Percentiles rank a stretch among this genome's conserved stretches.
These are phyloP conservation scores for Hypoxylon crocopeplum DNA, from an alignment of 495 filamentous ascomycete species.

Conservation along the genomic window DNA sequence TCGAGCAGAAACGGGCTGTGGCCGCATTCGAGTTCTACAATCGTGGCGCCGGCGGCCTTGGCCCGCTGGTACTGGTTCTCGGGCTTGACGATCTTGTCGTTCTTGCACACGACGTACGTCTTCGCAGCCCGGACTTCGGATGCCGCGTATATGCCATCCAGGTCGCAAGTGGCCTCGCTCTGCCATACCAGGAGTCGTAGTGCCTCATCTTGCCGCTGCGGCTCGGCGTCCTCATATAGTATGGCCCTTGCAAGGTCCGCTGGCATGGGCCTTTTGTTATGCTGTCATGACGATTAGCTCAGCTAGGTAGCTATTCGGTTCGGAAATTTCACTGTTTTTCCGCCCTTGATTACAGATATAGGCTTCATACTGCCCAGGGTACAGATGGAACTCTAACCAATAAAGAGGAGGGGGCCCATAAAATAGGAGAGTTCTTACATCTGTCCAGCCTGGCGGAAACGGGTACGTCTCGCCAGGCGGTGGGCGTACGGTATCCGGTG, in stretches of 20 bases:
- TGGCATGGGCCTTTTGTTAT: slow-evolving; percentile 5
- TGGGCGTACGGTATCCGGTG: slow-evolving; percentile 36
- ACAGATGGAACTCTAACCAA: too few relatives aligned
- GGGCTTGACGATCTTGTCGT: slow-evolving; percentile 16
- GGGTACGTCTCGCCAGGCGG: slow-evolving; percentile 9
- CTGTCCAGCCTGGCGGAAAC: slow-evolving; percentile 10
- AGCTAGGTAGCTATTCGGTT: too few relatives aligned
- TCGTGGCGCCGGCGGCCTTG: slow-evolving; percentile 1
- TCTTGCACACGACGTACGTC: slow-evolving; percentile 28
- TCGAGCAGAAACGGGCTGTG: slow-evolving; percentile 24
- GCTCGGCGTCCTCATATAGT: slow-evolving; percentile 41
- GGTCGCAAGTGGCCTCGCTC: neutral
- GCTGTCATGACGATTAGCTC: neutral
- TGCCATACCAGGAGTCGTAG: slow-evolving; percentile 16
- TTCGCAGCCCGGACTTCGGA: slow-evolving; percentile 16
- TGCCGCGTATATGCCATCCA: neutral
- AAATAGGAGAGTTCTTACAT: slow-evolving; percentile 12
- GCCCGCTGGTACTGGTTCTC: slow-evolving; percentile 15
- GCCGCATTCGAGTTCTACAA: slow-evolving; percentile 20
- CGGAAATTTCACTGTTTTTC: neutral
- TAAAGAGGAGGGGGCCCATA: too few relatives aligned
- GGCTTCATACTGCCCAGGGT: too few relatives aligned
- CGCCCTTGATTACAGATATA: neutral
- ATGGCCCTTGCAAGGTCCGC: slow-evolving; percentile 20
- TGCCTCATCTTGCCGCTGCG: slow-evolving; percentile 27